Evolutionary conservation across 371 early-diverging fungal species (phyloP).

Genomic region (Rhizoclosmatium hyalinum): DNA sequence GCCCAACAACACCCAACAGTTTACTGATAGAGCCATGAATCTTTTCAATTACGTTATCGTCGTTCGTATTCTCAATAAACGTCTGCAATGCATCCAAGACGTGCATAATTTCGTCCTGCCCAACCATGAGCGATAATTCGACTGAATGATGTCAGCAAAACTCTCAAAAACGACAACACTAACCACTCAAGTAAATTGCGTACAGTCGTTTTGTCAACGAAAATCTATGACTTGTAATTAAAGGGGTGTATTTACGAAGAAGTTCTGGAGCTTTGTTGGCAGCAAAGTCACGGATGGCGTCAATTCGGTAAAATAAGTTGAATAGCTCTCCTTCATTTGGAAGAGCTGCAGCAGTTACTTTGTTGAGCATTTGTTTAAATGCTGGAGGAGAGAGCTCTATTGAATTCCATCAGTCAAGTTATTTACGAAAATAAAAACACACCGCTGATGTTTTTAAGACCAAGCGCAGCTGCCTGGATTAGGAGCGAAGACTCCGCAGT

Average conservation of each 20-base stretch:
- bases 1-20: constrained; percentile 45
- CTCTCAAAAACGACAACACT: not conserved
- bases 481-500: constrained; percentile 39
- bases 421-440: constrained; percentile 9
- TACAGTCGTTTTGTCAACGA: constrained; percentile 44
- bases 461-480: constrained; percentile 54
- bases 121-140: constrained; percentile 49
- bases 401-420: not conserved
- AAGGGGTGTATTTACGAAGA: constrained; percentile 42
- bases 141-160: constrained; percentile 34
- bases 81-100: constrained; percentile 52
- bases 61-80: constrained; percentile 46
- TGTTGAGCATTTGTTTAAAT: constrained; percentile 52
- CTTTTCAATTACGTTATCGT: constrained; percentile 41
- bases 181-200: constrained; percentile 49
- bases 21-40: constrained; percentile 52
- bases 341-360: constrained; percentile 38
- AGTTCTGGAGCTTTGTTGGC: constrained; percentile 50
- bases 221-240: constrained; percentile 48
- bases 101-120: constrained; percentile 46
- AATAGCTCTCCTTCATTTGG: constrained; percentile 58
- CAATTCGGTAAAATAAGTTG: constrained; percentile 49
- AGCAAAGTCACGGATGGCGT: constrained; percentile 43
- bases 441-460: constrained; percentile 53
- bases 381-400: constrained; percentile 48